phyloP scores from a whole-genome alignment of 2,329 filamentous ascomycete species.

The Colletotrichum euphorbiae region DNA sequence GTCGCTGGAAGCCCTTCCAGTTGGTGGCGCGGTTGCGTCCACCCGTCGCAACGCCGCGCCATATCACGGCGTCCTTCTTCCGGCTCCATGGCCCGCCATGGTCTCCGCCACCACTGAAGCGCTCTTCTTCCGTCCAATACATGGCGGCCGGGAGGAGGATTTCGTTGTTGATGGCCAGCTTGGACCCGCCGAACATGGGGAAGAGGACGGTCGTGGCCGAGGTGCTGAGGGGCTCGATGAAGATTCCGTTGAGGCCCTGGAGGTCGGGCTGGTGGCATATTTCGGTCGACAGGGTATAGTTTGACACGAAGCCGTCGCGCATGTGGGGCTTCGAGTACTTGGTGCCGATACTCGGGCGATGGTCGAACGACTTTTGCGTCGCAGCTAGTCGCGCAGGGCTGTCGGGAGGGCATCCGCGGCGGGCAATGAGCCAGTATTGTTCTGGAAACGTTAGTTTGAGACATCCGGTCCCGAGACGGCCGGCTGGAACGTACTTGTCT shows the following conservation, averaged over 20 bases:
- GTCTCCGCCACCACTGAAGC: constrained; percentile 68
- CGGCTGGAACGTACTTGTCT: constrained; percentile 55
- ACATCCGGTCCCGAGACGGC: background rate
- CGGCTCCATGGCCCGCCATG: constrained; percentile 66
- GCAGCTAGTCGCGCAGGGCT: constrained; percentile 67
- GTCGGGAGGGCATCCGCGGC: constrained; percentile 70
- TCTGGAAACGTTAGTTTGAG: constrained; percentile 46
- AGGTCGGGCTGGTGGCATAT: constrained; percentile 75
- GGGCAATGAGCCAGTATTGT: constrained; percentile 68
- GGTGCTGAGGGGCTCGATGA: constrained; percentile 70
- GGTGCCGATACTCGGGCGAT: constrained; percentile 58
- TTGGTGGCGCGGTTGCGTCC: constrained; percentile 69
- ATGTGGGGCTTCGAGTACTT: constrained; percentile 61
- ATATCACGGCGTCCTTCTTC: constrained; percentile 67
- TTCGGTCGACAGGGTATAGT: constrained; percentile 70
- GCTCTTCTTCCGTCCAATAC: constrained; percentile 73
- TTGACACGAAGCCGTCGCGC: constrained; percentile 69
- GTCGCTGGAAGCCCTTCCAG: constrained; percentile 80
- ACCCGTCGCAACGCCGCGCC: constrained; percentile 76
- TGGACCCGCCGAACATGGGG: constrained; percentile 77
- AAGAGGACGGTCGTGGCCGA: constrained; percentile 68
- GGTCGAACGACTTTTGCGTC: constrained; percentile 55
- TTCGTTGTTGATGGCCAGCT: constrained; percentile 76
- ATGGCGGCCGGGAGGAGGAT: constrained; percentile 77
- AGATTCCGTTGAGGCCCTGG: constrained; percentile 71